Evolutionary conservation across 805 yeast genomes (phyloP).

Genomic region (Teunomyces tritomae): DNA sequence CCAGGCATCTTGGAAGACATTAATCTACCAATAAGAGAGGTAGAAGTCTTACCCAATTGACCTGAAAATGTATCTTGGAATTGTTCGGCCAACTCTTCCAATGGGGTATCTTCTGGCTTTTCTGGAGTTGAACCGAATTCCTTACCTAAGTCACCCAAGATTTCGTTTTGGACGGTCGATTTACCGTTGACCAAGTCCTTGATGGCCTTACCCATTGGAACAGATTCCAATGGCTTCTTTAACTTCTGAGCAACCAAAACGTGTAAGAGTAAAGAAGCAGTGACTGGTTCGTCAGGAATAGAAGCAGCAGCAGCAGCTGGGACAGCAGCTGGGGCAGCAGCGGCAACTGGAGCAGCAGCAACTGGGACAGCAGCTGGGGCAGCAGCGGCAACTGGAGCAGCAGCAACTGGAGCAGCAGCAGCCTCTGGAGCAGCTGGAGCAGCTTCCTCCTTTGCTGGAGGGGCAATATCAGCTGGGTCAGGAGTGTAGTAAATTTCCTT

Average conservation of each 20-base stretch:
- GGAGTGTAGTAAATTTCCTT: slow-evolving; percentile 95
- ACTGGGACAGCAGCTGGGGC: slow-evolving; percentile 49
- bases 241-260: slow-evolving; percentile 93
- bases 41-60: slow-evolving; percentile 88
- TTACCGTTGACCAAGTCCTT: slow-evolving; percentile 98
- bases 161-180: slow-evolving; percentile 97
- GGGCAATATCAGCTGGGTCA: slow-evolving; percentile 59
- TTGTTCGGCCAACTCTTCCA: slow-evolving; percentile 90
- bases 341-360: slow-evolving; percentile 59
- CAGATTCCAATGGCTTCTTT: slow-evolving; percentile 82
- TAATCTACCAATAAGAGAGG: slow-evolving; percentile 84
- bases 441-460: slow-evolving; percentile 21
- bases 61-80: slow-evolving; percentile 92
- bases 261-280: slow-evolving; percentile 78
- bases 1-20: slow-evolving; percentile 99
- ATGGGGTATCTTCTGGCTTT: slow-evolving; percentile 97
- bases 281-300: slow-evolving; percentile 85
- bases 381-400: slow-evolving; percentile 57
- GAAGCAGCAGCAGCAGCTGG: slow-evolving; percentile 80
- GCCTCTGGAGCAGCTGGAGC: slow-evolving; percentile 13
- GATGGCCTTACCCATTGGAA: slow-evolving; percentile 88
- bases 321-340: slow-evolving; percentile 58
- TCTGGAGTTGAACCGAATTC: slow-evolving; percentile 98
- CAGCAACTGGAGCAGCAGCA: slow-evolving; percentile 39
- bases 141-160: slow-evolving; percentile 96